Percentiles rank a stretch among this genome's conserved stretches.
Evolutionary conservation across 2,329 filamentous ascomycete species (phyloP).

Genomic region (Xylaria sp.): DNA sequence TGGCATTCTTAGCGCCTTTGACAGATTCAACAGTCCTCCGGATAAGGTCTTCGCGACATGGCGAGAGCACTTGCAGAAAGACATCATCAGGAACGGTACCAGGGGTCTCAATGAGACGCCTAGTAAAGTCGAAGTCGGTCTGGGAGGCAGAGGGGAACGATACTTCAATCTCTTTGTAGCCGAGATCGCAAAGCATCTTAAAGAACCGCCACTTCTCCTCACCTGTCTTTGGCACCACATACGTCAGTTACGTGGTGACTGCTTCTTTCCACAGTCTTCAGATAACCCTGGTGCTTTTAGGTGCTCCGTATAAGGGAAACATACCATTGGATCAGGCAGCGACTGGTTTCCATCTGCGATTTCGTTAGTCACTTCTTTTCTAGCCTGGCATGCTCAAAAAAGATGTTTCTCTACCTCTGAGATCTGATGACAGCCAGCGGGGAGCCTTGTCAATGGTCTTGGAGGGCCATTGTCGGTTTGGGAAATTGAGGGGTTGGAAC

Average conservation of each 20-base stretch:
- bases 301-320: background rate
- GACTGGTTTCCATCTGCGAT: background rate
- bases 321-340: background rate
- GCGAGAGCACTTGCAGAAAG: conserved; percentile 89
- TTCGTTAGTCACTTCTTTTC: background rate
- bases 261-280: background rate
- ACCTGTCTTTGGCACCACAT: conserved; percentile 70
- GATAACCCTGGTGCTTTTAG: background rate
- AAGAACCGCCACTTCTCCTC: conserved; percentile 97
- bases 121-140: conserved; percentile 95
- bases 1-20: conserved; percentile 89
- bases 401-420: background rate
- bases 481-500: conserved; percentile 66
- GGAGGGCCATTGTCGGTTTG: conserved; percentile 83
- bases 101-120: conserved; percentile 85
- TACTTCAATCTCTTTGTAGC: conserved; percentile 98
- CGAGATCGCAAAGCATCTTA: conserved; percentile 89
- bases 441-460: conserved; percentile 86
- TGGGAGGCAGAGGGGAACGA: conserved; percentile 95
- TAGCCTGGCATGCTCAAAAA: background rate
- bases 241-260: background rate
- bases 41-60: conserved; percentile 92
- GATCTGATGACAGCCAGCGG: conserved; percentile 69
- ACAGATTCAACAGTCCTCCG: conserved; percentile 88
- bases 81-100: conserved; percentile 89